These are phyloP conservation scores for Arthrocladium fulminans DNA, from an alignment of 2,329 filamentous ascomycete species.

Conservation along the genomic window DNA sequence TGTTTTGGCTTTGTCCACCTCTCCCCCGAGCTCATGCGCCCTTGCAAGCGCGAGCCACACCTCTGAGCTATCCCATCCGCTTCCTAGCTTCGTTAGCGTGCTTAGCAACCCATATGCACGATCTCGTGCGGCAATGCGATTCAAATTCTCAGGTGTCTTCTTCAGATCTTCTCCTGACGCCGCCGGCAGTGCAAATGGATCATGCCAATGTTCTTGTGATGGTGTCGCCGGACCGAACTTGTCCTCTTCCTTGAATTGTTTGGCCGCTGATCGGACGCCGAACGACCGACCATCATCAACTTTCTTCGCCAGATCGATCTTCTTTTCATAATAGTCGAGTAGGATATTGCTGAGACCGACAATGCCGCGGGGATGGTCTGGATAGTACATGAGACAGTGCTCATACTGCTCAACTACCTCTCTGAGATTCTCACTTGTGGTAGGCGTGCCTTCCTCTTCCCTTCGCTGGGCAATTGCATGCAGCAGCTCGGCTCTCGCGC, in stretches of 20 bases:
- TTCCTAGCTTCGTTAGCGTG: constrained; percentile 72
- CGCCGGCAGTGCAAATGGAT: constrained; percentile 1
- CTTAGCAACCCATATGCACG: constrained; percentile 77
- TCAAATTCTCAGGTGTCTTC: constrained; percentile 60
- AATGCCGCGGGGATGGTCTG: constrained; percentile 71
- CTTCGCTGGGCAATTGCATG: constrained; percentile 45
- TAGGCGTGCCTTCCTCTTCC: constrained; percentile 15
- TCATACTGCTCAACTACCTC: constrained; percentile 72
- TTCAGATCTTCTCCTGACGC: constrained; percentile 29
- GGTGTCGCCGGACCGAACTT: constrained; percentile 4
- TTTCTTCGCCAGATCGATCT: constrained; percentile 26
- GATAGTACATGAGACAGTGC: constrained; percentile 66
- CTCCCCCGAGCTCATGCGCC: constrained; percentile 78
- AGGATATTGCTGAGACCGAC: constrained; percentile 77
- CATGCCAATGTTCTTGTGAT: constrained; percentile 3
- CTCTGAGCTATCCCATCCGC: constrained; percentile 83
- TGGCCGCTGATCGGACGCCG: constrained; percentile 23
- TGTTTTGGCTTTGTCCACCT: constrained; percentile 79
- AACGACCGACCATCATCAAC: constrained; percentile 19
- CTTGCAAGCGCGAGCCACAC: constrained; percentile 85
- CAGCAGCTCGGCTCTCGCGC: constrained; percentile 64
- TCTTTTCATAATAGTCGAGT: constrained; percentile 68
- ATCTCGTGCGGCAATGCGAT: constrained; percentile 81
- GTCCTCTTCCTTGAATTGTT: constrained; percentile 9
- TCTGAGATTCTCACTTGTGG: constrained; percentile 40